Base-by-base conservation (phyloP, 768 basidiomycete species). In the Trametes sanguinea region DNA sequence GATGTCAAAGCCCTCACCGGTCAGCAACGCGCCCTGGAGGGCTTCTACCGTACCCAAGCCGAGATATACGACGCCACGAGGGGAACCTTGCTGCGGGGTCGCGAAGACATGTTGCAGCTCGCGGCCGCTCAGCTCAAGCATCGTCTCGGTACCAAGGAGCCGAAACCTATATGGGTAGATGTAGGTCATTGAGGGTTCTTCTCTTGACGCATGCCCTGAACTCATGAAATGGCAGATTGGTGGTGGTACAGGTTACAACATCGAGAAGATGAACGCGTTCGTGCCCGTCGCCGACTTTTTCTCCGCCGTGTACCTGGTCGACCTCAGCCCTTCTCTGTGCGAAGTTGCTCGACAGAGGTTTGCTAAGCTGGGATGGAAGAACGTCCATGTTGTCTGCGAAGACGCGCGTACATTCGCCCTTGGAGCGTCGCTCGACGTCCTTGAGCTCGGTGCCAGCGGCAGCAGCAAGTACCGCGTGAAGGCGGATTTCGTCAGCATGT, bases 1-100 rank as follows among this genome's bases (percentile, higher is more conserved):
- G 60, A 61, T 13, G 55, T 61, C 11, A 55, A 61, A 22, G 22
- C 60, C 8, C 50, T 64, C 2, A 51, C 29, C 4, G 60, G 64
- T 29, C 64, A 65, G 52, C 64, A 65, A 27, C 60, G 56, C 1
- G 64, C 64, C 1, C 47, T 65, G 33, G 64, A 85, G 76, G 56
- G 64, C 56, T 90, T 90, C 71, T 89, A 90, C 69, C 71, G 77
- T 50, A 85, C 85, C 6, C 89, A 90, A 69, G 88, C 89, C 2
- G 80, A 83, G 48, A 82, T 90, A 29, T 92, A 92, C 69, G 90
- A 92, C 76, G 73, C 76, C 43, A 92, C 89, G 1, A 77, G 90
- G 4, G 76, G 74, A 39, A 73, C 79, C 13, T 77, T 92, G 0
- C 77, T 92, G 2, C 81, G 87, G 9, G 90, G 90, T 0, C 77